A percentile compares a stretch with the other conserved stretches of the same genome.
Conservation (phyloP, 306 rosid genomes). For the Clitoria ternatea region DNA sequence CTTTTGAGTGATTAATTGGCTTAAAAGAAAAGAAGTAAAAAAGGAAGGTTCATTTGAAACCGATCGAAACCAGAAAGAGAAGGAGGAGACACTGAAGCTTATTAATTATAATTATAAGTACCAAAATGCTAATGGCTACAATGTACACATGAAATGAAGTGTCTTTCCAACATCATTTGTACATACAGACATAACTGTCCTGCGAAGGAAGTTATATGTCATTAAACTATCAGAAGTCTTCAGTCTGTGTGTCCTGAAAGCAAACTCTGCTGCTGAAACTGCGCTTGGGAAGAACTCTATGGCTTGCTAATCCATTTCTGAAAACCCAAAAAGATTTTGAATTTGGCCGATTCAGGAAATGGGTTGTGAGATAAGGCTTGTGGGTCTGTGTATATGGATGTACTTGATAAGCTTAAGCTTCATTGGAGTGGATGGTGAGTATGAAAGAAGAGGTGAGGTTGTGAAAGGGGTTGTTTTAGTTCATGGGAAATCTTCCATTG, state of each 20-base stretch:
- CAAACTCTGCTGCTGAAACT: not conserved
- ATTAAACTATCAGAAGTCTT: not conserved
- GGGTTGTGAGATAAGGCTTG: constrained; percentile 49
- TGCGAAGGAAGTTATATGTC: constrained; percentile 20
- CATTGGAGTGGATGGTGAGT: constrained; percentile 25
- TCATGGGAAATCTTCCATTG: constrained; percentile 56
- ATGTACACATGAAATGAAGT: constrained; percentile 25
- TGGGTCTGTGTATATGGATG: constrained; percentile 50
- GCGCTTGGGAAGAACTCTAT: not conserved
- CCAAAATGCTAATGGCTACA: constrained; percentile 7
- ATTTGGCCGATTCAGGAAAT: constrained; percentile 34
- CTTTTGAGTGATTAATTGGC: not conserved
- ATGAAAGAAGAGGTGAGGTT: constrained; percentile 21
- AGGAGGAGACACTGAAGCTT: not conserved
- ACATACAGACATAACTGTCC: constrained; percentile 5
- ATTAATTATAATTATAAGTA: constrained; percentile 17
- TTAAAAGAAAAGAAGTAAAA: not conserved
- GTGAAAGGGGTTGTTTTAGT: constrained; percentile 47
- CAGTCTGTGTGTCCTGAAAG: not conserved
- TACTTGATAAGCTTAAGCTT: constrained; percentile 36
- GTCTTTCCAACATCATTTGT: constrained; percentile 22
- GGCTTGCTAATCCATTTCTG: constrained; percentile 16
- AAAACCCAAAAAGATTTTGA: constrained; percentile 33
- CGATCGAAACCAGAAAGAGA: not conserved
- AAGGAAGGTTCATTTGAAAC: not conserved